Base-by-base conservation (phyloP, 495 filamentous ascomycete species). In the Talaromyces thailandensis region DNA sequence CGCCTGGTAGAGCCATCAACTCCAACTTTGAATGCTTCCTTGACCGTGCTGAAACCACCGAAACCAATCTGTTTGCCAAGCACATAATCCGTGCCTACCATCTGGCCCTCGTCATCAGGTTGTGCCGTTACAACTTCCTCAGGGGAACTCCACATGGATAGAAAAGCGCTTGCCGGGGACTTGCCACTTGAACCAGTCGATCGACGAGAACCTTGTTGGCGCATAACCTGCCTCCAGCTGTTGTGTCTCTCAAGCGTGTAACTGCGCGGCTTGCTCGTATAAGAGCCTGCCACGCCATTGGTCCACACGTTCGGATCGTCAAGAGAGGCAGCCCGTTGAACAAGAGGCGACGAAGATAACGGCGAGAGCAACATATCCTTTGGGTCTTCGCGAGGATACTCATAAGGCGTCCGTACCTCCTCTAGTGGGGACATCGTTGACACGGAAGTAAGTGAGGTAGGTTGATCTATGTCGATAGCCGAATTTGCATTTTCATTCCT, bases 81-180 rank as follows among this genome's bases (percentile, higher is more conserved):
- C 28, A 91, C 86, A 68, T 91, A 91, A 53, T 86, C 82, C 29
- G 78, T 80, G 24, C 88, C 88, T 40, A 91, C 82, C 70, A 87
- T 85, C 69, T 91, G 87, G 1, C 88, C 88, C 70, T 90, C 88
- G 45, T 86, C 84, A 65, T 91, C 88, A 1, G 86, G 86, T 31
- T 76, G 70, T 4, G 75, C 65, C 11, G 72, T 68, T 31, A 25
- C 26, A 24, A 77, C 70, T 60, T 82, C 75, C 26, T 79, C 79
- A 24, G 66, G 62, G 32, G 65, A 75, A 66, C 68, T 74, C 76
- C 81, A 89, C 69, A 82, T 81, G 23, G 82, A 84, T 21, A 88
- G 73, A 58, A 86, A 88, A 60, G 79, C 77, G 58, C 78, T 81
- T 25, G 80, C 85, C 60, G 73, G 87, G 64, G 79, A 81, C 58